phyloP scores from a whole-genome alignment of 2,329 filamentous ascomycete species.

The Aspergillus vadensis region DNA sequence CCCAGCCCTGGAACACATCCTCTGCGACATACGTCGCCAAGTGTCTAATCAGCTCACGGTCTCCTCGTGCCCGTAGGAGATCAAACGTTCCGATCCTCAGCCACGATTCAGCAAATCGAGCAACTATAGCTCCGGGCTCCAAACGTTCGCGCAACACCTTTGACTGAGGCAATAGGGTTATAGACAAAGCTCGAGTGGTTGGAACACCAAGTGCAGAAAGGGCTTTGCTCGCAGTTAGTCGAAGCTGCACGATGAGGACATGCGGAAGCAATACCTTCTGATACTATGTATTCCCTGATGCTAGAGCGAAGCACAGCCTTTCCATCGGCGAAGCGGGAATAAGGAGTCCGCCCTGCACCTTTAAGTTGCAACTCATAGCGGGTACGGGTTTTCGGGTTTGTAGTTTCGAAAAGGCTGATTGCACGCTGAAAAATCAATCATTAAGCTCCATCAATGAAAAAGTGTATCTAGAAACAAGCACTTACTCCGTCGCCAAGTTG shows the following conservation, averaged over 20 bases:
- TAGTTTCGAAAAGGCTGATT: slow-evolving; percentile 90
- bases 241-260: not conserved
- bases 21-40: slow-evolving; percentile 83
- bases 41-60: slow-evolving; percentile 71
- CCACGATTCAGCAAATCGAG: slow-evolving; percentile 90
- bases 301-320: slow-evolving; percentile 90
- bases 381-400: slow-evolving; percentile 68
- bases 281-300: slow-evolving; percentile 91
- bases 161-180: slow-evolving; percentile 73
- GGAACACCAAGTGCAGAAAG: slow-evolving; percentile 84
- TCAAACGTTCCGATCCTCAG: slow-evolving; percentile 95
- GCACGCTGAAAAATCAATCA: slow-evolving; percentile 56
- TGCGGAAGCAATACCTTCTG: slow-evolving; percentile 60
- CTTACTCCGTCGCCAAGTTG: slow-evolving; percentile 82
- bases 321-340: slow-evolving; percentile 94
- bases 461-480: not conserved
- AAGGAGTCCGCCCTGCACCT: slow-evolving; percentile 88
- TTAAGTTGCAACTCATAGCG: slow-evolving; percentile 93
- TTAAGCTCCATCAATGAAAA: slow-evolving; percentile 3
- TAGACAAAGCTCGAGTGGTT: slow-evolving; percentile 79
- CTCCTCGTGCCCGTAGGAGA: slow-evolving; percentile 77
- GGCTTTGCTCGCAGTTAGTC: slow-evolving; percentile 32
- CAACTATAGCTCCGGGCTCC: slow-evolving; percentile 90
- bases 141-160: slow-evolving; percentile 75
- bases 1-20: slow-evolving; percentile 85